Conservation (phyloP, 768 basidiomycete species). For the Clavaria fumosa region DNA sequence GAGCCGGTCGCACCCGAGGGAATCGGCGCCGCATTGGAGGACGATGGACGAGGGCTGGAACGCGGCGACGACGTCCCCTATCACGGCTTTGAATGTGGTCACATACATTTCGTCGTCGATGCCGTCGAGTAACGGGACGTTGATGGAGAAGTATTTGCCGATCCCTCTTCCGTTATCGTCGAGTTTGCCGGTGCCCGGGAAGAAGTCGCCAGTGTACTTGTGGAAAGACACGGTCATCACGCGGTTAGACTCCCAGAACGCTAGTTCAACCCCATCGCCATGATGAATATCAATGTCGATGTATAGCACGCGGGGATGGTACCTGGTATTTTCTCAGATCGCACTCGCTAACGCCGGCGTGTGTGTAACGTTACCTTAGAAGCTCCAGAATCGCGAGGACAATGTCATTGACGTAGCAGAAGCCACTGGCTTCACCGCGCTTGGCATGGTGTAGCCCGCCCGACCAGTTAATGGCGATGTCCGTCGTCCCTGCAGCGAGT, state of each 20-base stretch:
- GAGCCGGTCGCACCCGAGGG: slow-evolving; percentile 83
- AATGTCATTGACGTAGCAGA: slow-evolving; percentile 97
- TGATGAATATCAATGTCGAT: slow-evolving; percentile 99
- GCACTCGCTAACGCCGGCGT: not conserved
- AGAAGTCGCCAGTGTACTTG: slow-evolving; percentile 98
- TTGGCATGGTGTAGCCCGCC: slow-evolving; percentile 98
- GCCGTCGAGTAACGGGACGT: slow-evolving; percentile 90
- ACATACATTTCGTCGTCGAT: slow-evolving; percentile 97
- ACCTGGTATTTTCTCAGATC: slow-evolving; percentile 29
- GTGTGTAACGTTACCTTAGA: slow-evolving; percentile 60
- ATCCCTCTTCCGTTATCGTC: slow-evolving; percentile 81
- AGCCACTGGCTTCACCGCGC: slow-evolving; percentile 93
- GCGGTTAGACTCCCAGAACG: slow-evolving; percentile 95
- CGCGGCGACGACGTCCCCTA: slow-evolving; percentile 82
- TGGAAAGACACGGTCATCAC: slow-evolving; percentile 99
- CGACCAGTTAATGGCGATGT: slow-evolving; percentile 98
- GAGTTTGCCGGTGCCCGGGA: slow-evolving; percentile 92
- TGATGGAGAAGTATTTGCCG: slow-evolving; percentile 90
- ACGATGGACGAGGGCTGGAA: slow-evolving; percentile 88
- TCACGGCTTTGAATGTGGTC: slow-evolving; percentile 87
- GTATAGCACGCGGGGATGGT: slow-evolving; percentile 88
- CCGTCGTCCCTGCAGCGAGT: slow-evolving; percentile 69
- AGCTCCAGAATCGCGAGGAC: slow-evolving; percentile 90
- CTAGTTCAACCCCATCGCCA: slow-evolving; percentile 95
- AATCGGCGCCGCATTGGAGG: slow-evolving; percentile 94